These are phyloP conservation scores for Geotrichum restrictum DNA, from an alignment of 1,139 yeast genomes.

Conservation along the genomic window DNA sequence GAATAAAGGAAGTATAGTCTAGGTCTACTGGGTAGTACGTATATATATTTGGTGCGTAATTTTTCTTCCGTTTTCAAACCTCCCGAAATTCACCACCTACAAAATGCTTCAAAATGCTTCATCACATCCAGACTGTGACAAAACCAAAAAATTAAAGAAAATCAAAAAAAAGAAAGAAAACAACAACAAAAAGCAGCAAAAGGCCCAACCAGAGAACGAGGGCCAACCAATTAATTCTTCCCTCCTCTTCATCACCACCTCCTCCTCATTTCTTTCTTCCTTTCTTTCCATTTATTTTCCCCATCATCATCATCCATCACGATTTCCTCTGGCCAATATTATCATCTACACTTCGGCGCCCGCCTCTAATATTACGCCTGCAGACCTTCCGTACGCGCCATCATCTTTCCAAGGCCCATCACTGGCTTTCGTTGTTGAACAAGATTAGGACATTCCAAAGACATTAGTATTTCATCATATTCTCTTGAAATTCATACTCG, in stretches of 20 bases:
- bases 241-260: neutral
- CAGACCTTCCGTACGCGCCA: too few species aligned
- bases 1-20: too few species aligned
- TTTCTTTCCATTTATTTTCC: neutral
- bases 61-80: conserved; percentile 3
- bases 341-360: neutral
- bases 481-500: neutral
- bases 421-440: neutral
- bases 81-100: conserved; percentile 4
- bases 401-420: neutral
- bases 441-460: neutral
- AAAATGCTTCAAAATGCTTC: conserved; percentile 2
- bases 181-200: conserved; percentile 1
- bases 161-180: neutral
- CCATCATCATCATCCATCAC: neutral
- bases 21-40: too few species aligned
- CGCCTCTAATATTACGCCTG: too few species aligned
- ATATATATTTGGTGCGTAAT: too few species aligned
- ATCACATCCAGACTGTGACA: conserved; percentile 7
- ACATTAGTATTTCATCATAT: neutral
- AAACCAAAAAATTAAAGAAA: conserved; percentile 2
- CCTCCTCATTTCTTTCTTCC: neutral
- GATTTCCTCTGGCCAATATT: neutral
- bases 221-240: conserved; percentile 1
- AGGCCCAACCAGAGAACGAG: neutral